A percentile compares a stretch with the other conserved stretches of the same genome.
phyloP scores from a whole-genome alignment of 2,329 filamentous ascomycete species.

The Fusarium sterilihyphosum region DNA sequence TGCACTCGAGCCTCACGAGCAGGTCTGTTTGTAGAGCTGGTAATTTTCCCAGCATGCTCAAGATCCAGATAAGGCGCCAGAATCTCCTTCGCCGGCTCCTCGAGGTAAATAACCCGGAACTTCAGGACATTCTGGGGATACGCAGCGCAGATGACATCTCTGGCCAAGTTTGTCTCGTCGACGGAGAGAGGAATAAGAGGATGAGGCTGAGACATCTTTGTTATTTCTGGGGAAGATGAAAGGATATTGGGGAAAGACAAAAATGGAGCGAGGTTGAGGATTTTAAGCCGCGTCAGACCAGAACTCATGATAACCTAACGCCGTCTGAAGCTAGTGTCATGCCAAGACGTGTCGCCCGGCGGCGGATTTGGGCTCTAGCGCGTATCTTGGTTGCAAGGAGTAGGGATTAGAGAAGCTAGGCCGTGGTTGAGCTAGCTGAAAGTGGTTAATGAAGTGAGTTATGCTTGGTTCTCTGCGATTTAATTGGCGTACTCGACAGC shows the following conservation, averaged over 20 bases:
- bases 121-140: background rate
- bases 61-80: background rate
- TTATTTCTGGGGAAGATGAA: background rate
- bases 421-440: rapidly evolving
- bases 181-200: background rate
- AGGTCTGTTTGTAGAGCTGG: background rate
- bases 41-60: background rate
- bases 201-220: background rate
- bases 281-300: background rate
- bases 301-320: background rate
- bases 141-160: background rate
- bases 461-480: rapidly evolving
- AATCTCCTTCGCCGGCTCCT: background rate
- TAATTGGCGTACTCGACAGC: rapidly evolving
- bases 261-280: background rate
- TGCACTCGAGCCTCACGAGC: background rate
- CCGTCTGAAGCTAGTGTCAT: background rate
- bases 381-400: background rate
- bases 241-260: rapidly evolving
- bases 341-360: background rate
- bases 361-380: background rate
- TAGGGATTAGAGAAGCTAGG: background rate
- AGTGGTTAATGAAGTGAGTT: background rate
- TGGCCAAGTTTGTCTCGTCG: background rate
- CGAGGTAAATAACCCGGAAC: background rate